Base-by-base conservation (phyloP, 768 basidiomycete genomes). In the Xanthoconium stramineum region DNA sequence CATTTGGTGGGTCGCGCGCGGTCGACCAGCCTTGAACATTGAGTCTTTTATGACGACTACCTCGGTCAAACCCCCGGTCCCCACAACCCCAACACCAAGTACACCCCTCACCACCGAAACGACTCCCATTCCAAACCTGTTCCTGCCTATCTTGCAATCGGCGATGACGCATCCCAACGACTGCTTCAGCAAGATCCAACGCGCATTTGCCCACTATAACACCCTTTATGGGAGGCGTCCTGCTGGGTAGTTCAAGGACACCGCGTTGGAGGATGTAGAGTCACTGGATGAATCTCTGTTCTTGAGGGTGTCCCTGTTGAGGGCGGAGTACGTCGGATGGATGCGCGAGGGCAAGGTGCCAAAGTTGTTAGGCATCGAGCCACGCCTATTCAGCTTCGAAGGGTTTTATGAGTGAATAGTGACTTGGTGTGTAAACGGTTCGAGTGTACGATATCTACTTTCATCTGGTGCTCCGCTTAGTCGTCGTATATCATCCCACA, bases 111-210 rank as follows among this genome's bases (percentile, higher is more conserved):
- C 56, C 14, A 60, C 59, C 5, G 64, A 60, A 37, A 61, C 53
- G 24, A 57, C 52, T 1, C 56, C 58, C 2, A 50, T 19, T 2
- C 72, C 75, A 3, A 79, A 80, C 47, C 62, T 68, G 0, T 80
- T 79, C 74, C 53, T 76, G 4, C 66, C 71, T 0, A 66, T 79
- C 59, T 61, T 80, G 39, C 72, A 79, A 49, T 68, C 69, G 6
- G 62, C 71, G 11, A 64, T 79, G 37, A 47, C 67, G 0, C 72
- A 76, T 53, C 74, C 75, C 1, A 48, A 56, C 5, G 74, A 75
- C 9, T 74, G 76, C 42, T 6, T 73, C 9, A 17, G 56, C 44
- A 75, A 75, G 50, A 60, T 69, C 13, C 72, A 75, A 32, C 72
- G 72, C 0, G 35, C 74, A 0, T 64, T 76, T 29, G 68, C 67